These are phyloP conservation scores for Ogataea polymorpha DNA, from an alignment of 805 yeast species.

Conservation along the genomic window DNA sequence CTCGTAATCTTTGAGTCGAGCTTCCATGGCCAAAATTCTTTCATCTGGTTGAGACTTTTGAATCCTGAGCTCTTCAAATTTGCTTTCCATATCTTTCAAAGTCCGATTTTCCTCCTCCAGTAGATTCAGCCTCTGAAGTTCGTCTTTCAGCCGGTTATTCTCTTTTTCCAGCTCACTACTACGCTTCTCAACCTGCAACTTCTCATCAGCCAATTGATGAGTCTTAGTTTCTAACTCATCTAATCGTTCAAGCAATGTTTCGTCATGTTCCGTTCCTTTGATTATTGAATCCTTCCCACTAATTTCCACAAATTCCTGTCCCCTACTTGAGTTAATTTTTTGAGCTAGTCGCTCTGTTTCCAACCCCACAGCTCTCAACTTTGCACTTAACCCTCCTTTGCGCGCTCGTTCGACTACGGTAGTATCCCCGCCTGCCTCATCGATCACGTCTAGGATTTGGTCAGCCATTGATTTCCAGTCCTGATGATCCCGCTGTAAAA, in stretches of 20 bases:
- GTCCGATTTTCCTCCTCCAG: background rate
- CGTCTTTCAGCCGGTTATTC: background rate
- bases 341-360: slow-evolving; percentile 2
- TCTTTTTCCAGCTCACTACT: background rate
- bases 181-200: background rate
- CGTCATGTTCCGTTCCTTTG: background rate
- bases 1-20: background rate
- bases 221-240: background rate
- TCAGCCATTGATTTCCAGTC: slow-evolving; percentile 14
- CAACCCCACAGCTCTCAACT: slow-evolving; percentile 3
- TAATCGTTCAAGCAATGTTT: background rate
- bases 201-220: background rate
- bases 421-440: slow-evolving; percentile 1
- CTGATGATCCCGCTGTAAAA: slow-evolving; percentile 16
- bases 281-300: slow-evolving; percentile 12
- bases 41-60: background rate
- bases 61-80: background rate
- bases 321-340: slow-evolving; percentile 7
- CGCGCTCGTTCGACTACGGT: background rate
- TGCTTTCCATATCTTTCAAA: background rate
- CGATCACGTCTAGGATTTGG: slow-evolving; percentile 10
- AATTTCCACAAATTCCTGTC: slow-evolving; percentile 13
- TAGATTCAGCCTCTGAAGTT: background rate
- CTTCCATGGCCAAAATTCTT: background rate
- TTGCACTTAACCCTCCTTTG: slow-evolving; percentile 3